These are phyloP conservation scores for Termitomyces sp. DNA, from an alignment of 768 basidiomycete species.

Conservation along the genomic window DNA sequence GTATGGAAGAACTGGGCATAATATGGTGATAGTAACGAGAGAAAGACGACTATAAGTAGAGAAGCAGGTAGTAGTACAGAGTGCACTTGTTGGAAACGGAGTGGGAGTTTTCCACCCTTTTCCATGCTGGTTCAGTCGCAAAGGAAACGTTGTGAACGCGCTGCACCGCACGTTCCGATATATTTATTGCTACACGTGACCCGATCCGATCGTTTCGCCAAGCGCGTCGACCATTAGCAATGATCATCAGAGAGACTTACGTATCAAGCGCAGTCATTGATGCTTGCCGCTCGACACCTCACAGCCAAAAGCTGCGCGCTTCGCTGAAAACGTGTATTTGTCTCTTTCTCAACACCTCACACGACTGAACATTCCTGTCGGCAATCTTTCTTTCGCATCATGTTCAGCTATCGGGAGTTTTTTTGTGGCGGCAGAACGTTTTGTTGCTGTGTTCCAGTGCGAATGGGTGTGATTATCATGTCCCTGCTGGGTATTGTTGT, in stretches of 20 bases:
- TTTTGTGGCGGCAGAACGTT: slow-evolving; percentile 48
- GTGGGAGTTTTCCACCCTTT: background rate
- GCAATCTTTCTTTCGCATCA: slow-evolving; percentile 8
- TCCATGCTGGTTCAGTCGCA: background rate
- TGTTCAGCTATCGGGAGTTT: slow-evolving; percentile 41
- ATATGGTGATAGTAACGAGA: slow-evolving; percentile 1
- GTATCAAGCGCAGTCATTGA: background rate
- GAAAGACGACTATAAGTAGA: background rate
- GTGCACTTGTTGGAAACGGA: background rate
- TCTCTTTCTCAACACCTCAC: background rate
- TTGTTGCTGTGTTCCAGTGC: slow-evolving; percentile 61
- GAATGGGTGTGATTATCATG: slow-evolving; percentile 54
- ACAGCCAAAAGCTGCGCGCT: background rate
- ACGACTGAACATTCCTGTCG: background rate
- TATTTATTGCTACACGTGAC: background rate
- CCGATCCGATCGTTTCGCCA: too few relatives aligned
- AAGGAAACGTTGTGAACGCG: slow-evolving; percentile 1
- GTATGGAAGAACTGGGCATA: slow-evolving; percentile 1
- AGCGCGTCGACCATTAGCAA: too few relatives aligned
- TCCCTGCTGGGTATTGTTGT: slow-evolving; percentile 48
- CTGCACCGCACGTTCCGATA: too few relatives aligned
- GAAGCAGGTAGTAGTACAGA: background rate
- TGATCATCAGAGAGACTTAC: background rate
- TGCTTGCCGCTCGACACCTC: background rate
- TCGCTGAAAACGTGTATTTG: background rate